Base-by-base conservation (phyloP, 192 early-diverging fungal species). In the Cladochytrium replicatum region DNA sequence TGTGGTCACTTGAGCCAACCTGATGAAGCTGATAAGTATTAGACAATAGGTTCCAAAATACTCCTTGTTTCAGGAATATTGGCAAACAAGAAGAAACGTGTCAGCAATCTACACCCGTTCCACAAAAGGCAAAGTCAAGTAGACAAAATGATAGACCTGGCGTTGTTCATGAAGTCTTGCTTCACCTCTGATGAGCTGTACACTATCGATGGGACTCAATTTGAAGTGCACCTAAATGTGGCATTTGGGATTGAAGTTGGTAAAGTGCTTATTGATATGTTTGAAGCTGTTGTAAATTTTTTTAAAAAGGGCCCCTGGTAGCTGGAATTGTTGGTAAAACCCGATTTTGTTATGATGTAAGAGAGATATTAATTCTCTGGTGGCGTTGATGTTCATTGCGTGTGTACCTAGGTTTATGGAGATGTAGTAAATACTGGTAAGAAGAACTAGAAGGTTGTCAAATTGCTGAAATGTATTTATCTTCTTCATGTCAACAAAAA, bases 241-340 rank as follows among this genome's bases (percentile, higher is more conserved):
- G 58, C 24, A 6, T 66, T 72, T 45, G 70, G 70, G 17, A 53
- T 72, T 4, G 57, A 51, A 9, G 52, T 58, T 6, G 68, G 68
- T 66, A 30, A n/a, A 2, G 50, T 40, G 34, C 19, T 2, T 52
- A 26, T 13, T 37, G 9, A 6, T 17, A 26, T 54, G 26, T 3
- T 25, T 6, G 22, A 11, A 28, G 1, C 6, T 21, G 21, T 53
- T 39, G n/a, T 11, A 51, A 17, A 24, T 8, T 9, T 25, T n/a
- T 32, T 34, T 11, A n/a, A n/a, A n/a, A 29, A 66, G 69, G 69
- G 4, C 70, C 70, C 11, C 47, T 72, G n/a, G 70, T 72, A 13
- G 70, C 70, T 22, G 65, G 70, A 15, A 72, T 72, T 52, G 70
- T 72, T 1, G 70, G 70, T 0, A 54, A 61, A 26, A 72, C 64